These are phyloP conservation scores for Lodderomyces oxycetoniae DNA, from an alignment of 1,139 yeast genomes.

Conservation along the genomic window DNA sequence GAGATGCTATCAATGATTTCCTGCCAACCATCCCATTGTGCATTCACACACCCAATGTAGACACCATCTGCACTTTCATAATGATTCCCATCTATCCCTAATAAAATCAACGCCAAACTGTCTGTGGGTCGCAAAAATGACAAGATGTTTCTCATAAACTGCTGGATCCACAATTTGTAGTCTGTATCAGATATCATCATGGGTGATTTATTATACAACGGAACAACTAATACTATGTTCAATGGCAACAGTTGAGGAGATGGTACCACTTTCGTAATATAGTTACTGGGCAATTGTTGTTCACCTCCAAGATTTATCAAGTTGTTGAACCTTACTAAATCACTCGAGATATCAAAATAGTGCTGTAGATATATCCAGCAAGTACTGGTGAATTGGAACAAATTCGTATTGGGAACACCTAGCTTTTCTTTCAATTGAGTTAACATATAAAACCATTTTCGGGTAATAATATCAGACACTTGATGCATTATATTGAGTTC, in stretches of 20 bases:
- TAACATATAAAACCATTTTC: slow-evolving; percentile 39
- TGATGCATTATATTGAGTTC: slow-evolving; percentile 39
- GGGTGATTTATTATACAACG: slow-evolving; percentile 31
- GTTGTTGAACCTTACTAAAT: slow-evolving; percentile 34
- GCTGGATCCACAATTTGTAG: slow-evolving; percentile 26
- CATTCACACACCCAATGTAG: slow-evolving; percentile 50
- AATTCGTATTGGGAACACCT: slow-evolving; percentile 23
- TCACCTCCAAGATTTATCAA: slow-evolving; percentile 30
- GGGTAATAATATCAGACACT: slow-evolving; percentile 31
- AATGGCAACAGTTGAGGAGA: slow-evolving; percentile 39
- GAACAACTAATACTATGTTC: slow-evolving; percentile 45
- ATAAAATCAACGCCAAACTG: slow-evolving; percentile 49
- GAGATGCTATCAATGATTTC: slow-evolving; percentile 39
- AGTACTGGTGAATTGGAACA: slow-evolving; percentile 48
- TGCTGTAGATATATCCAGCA: slow-evolving; percentile 39
- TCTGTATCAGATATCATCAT: slow-evolving; percentile 25
- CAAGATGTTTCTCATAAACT: slow-evolving; percentile 24
- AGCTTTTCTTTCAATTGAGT: slow-evolving; percentile 15
- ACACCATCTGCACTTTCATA: slow-evolving; percentile 38
- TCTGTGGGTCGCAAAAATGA: slow-evolving; percentile 38
- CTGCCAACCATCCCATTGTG: slow-evolving; percentile 58
- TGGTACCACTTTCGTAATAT: slow-evolving; percentile 35
- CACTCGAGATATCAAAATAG: slow-evolving; percentile 31
- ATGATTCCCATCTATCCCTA: slow-evolving; percentile 45
- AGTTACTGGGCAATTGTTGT: slow-evolving; percentile 34